A percentile compares a stretch with the other conserved stretches of the same genome.
Conservation (phyloP, 2,329 filamentous ascomycete genomes). For the Sporothrix luriei region DNA sequence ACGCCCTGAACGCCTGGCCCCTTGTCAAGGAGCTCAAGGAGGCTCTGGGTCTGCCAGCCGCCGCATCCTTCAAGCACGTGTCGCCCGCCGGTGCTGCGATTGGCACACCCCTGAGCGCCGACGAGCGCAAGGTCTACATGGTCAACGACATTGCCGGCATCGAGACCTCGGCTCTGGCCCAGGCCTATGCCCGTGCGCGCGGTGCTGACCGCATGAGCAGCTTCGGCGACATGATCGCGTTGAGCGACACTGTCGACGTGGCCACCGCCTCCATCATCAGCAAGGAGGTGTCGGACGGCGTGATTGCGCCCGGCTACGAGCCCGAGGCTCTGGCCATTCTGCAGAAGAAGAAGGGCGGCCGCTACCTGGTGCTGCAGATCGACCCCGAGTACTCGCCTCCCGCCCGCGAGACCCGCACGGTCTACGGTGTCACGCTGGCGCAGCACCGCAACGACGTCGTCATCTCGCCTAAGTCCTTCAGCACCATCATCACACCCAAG, state of each 20-base stretch:
- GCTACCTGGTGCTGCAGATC: slow-evolving; percentile 94
- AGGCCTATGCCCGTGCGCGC: slow-evolving; percentile 92
- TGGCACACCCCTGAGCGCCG: slow-evolving; percentile 79
- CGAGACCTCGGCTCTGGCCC: slow-evolving; percentile 80
- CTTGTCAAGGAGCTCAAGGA: slow-evolving; percentile 94
- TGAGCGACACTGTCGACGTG: slow-evolving; percentile 87
- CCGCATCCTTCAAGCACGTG: slow-evolving; percentile 98
- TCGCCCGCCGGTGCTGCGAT: slow-evolving; percentile 96
- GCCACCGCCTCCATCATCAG: slow-evolving; percentile 97
- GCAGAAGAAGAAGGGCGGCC: slow-evolving; percentile 97
- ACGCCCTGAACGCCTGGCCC: slow-evolving; percentile 95
- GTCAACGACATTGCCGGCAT: slow-evolving; percentile 92
- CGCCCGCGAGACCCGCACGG: slow-evolving; percentile 79
- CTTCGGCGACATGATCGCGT: slow-evolving; percentile 94
- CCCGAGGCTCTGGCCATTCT: slow-evolving; percentile 86
- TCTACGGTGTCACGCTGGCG: slow-evolving; percentile 85
- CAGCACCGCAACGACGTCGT: slow-evolving; percentile 92
- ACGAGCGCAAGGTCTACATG: slow-evolving; percentile 97
- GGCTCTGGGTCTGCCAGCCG: slow-evolving; percentile 83
- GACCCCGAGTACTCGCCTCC: slow-evolving; percentile 82
- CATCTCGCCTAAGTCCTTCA: slow-evolving; percentile 84
- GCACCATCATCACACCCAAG: slow-evolving; percentile 83
- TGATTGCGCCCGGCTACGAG: slow-evolving; percentile 87
- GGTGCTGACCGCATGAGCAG: slow-evolving; percentile 98
- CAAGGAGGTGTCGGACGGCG: slow-evolving; percentile 94